A percentile compares a stretch with the other conserved stretches of the same genome.
Conservation (phyloP, 208 protist species). For the Trypanosoma rangeli region DNA sequence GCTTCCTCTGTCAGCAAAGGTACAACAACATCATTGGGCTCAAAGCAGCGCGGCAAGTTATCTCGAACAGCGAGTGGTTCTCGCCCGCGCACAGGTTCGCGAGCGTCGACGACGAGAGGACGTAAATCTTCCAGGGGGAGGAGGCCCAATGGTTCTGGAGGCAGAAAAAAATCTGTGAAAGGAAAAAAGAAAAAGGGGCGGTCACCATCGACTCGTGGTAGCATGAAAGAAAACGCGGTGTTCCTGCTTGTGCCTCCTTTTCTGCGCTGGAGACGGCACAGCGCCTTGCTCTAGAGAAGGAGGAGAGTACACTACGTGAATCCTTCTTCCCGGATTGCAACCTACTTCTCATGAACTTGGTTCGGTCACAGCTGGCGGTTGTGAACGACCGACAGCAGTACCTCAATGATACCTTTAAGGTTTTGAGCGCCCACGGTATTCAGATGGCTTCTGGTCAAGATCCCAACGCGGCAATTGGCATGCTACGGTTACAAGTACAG, state of each 20-base stretch:
- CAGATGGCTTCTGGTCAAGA: constrained; percentile 29
- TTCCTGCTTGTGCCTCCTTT: constrained; percentile 19
- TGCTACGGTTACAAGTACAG: constrained; percentile 41
- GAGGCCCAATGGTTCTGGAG: not conserved
- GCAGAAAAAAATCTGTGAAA: constrained; percentile 1
- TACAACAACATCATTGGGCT: not conserved
- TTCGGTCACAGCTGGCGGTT: constrained; percentile 55
- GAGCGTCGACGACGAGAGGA: not conserved
- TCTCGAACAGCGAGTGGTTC: not conserved
- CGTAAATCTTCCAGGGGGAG: not conserved
- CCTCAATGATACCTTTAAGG: constrained; percentile 61
- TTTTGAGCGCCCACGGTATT: constrained; percentile 40
- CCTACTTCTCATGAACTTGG: constrained; percentile 69
- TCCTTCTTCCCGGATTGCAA: constrained; percentile 60
- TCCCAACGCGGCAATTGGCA: constrained; percentile 40
- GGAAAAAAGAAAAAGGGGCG: constrained; percentile 7
- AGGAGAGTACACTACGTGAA: constrained; percentile 58
- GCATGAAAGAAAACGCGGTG: constrained; percentile 14
- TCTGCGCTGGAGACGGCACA: constrained; percentile 38
- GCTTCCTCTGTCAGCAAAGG: not conserved
- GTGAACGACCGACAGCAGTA: constrained; percentile 59
- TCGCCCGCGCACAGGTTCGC: not conserved
- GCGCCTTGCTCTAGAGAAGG: constrained; percentile 39
- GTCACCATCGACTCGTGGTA: not conserved
- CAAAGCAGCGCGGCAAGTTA: not conserved